phyloP scores from a whole-genome alignment of 179 eudicot species.

The Carnegiea gigantea region DNA sequence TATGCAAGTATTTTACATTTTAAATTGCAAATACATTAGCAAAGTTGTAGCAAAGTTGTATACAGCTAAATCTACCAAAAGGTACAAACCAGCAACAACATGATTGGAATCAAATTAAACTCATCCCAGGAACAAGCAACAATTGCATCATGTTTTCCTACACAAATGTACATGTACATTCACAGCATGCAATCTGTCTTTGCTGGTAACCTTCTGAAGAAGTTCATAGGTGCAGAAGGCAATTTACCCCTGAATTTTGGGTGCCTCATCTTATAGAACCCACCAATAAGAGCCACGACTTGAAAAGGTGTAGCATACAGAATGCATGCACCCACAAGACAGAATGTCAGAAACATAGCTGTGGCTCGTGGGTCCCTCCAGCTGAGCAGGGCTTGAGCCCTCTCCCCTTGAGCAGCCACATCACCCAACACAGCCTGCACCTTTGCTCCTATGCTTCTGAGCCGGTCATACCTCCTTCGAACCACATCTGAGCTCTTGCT shows the following conservation, averaged over 20 bases:
- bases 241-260: slow-evolving; percentile 66
- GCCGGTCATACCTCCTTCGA: slow-evolving; percentile 71
- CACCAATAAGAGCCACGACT: slow-evolving; percentile 43
- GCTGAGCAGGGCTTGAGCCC: slow-evolving; percentile 73
- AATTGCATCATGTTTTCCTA: neutral
- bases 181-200: slow-evolving; percentile 78
- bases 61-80: neutral
- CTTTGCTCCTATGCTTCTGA: slow-evolving; percentile 67
- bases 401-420: slow-evolving; percentile 80
- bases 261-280: slow-evolving; percentile 78
- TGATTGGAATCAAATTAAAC: neutral
- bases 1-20: too few species aligned
- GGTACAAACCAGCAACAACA: neutral
- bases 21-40: neutral
- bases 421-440: slow-evolving; percentile 82
- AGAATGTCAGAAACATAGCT: slow-evolving; percentile 48
- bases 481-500: slow-evolving; percentile 43
- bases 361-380: slow-evolving; percentile 96
- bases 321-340: slow-evolving; percentile 61
- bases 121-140: slow-evolving; percentile 5
- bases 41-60: neutral
- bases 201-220: slow-evolving; percentile 78
- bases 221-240: slow-evolving; percentile 65
- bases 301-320: slow-evolving; percentile 66
- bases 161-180: neutral